Percentiles rank a stretch among this genome's conserved stretches.
phyloP scores from a whole-genome alignment of 495 filamentous ascomycete species.

The Podospora fimiseda region DNA sequence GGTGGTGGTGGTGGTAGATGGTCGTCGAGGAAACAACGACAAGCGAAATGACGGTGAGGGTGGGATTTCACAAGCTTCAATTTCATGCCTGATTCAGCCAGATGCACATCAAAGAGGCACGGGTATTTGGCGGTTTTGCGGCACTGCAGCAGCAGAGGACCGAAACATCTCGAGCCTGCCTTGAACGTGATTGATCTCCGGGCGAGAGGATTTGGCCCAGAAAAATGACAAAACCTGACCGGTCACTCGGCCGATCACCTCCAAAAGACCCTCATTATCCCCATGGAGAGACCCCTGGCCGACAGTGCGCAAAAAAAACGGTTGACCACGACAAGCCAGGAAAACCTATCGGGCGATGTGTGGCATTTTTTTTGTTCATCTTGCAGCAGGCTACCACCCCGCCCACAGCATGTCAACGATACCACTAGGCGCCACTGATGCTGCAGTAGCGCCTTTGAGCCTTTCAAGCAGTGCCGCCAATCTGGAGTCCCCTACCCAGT shows the following conservation, averaged over 20 bases:
- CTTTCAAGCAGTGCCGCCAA: slow-evolving; percentile 5
- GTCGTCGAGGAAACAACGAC: slow-evolving; percentile 4
- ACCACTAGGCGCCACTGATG: slow-evolving; percentile 9
- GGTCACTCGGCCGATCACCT: slow-evolving; percentile 7
- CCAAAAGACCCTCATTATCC: neutral
- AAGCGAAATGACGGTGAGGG: slow-evolving; percentile 23
- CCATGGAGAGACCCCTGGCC: slow-evolving; percentile 3
- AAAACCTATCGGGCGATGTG: neutral
- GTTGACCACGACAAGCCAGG: neutral
- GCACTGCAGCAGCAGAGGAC: neutral
- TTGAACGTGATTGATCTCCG: slow-evolving; percentile 12
- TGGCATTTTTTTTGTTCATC: neutral
- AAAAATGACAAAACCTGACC: neutral
- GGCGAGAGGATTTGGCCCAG: slow-evolving; percentile 4
- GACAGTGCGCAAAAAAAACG: neutral
- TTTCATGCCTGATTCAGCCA: slow-evolving; percentile 1
- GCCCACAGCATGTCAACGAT: slow-evolving; percentile 3
- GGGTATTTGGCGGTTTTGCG: neutral
- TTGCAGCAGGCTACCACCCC: neutral
- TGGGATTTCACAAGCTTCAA: neutral
- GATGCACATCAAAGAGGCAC: slow-evolving; percentile 7
- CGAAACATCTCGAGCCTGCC: neutral
- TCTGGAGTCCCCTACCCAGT: slow-evolving; percentile 11
- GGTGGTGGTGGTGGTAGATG: neutral
- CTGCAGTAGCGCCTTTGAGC: slow-evolving; percentile 6